A percentile compares a stretch with the other conserved stretches of the same genome.
Conservation (phyloP, 345 rosid genomes). For the Firmiana major region DNA sequence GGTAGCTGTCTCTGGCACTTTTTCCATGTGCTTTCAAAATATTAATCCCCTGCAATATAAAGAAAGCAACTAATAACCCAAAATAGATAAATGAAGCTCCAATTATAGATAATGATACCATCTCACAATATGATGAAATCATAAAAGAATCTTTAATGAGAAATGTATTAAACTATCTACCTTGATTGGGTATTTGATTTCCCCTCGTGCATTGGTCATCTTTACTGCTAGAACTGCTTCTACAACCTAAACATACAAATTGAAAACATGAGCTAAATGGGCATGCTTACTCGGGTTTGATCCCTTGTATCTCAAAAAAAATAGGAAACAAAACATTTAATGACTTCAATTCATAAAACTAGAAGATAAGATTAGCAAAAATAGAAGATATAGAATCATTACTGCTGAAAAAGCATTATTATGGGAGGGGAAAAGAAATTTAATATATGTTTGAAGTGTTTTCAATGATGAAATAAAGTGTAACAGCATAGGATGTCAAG, state of each 20-base stretch:
- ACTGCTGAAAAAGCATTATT: not conserved
- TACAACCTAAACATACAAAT: conserved; percentile 52
- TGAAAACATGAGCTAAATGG: not conserved
- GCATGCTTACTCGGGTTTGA: not conserved
- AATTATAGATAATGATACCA: not conserved
- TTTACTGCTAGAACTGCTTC: conserved; percentile 82
- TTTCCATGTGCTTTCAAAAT: conserved; percentile 92
- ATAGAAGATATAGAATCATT: not conserved
- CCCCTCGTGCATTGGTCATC: conserved; percentile 89
- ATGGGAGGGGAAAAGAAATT: not conserved
- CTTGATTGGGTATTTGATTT: conserved; percentile 92
- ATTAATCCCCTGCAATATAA: conserved; percentile 61
- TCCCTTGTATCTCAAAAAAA: not conserved
- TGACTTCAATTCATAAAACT: not conserved
- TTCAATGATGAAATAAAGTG: not conserved
- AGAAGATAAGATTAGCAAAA: not conserved
- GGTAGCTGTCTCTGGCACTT: conserved; percentile 88
- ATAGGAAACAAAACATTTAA: not conserved
- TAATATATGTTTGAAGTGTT: not conserved
- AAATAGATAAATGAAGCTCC: not conserved
- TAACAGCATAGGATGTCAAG: not conserved
- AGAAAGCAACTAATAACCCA: conserved; percentile 1
- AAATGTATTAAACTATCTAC: conserved; percentile 29
- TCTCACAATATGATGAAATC: not conserved
- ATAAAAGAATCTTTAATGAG: not conserved